These are phyloP conservation scores for Curvularia eragrostidis DNA, from an alignment of 2,329 filamentous ascomycete species.

Conservation along the genomic window DNA sequence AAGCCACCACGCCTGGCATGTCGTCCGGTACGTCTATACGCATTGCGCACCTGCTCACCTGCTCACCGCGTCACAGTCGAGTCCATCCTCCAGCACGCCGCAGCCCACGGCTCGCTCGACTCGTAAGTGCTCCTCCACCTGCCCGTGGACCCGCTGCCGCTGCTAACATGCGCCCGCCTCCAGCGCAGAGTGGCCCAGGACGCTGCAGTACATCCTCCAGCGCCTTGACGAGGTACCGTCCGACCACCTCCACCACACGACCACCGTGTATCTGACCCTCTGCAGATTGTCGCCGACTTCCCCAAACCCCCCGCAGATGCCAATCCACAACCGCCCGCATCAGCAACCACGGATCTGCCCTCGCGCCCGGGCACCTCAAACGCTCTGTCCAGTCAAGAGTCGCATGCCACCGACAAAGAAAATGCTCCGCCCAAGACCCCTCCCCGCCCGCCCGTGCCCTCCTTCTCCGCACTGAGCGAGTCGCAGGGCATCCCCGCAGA, in stretches of 20 bases:
- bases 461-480: conserved; percentile 49
- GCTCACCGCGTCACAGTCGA: conserved; percentile 49
- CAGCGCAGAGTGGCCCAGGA: conserved; percentile 72
- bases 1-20: conserved; percentile 25
- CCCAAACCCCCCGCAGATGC: conserved; percentile 64
- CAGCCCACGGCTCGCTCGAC: conserved; percentile 65
- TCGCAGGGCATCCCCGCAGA: conserved; percentile 39
- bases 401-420: conserved; percentile 72
- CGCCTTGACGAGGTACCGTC: conserved; percentile 68
- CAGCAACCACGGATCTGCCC: conserved; percentile 40
- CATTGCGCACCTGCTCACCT: background rate
- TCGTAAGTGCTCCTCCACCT: conserved; percentile 54
- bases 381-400: conserved; percentile 47
- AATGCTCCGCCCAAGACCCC: conserved; percentile 62
- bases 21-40: conserved; percentile 24
- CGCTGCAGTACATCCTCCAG: conserved; percentile 69
- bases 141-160: conserved; percentile 1
- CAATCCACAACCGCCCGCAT: conserved; percentile 52
- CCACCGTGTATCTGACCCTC: background rate
- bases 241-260: conserved; percentile 3
- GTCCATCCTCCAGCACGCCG: conserved; percentile 62
- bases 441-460: conserved; percentile 52
- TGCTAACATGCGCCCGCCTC: conserved; percentile 41
- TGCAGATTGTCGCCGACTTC: conserved; percentile 78
- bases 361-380: conserved; percentile 29